These are phyloP conservation scores for Penicillium canariense DNA, from an alignment of 495 filamentous ascomycete species.

Conservation along the genomic window DNA sequence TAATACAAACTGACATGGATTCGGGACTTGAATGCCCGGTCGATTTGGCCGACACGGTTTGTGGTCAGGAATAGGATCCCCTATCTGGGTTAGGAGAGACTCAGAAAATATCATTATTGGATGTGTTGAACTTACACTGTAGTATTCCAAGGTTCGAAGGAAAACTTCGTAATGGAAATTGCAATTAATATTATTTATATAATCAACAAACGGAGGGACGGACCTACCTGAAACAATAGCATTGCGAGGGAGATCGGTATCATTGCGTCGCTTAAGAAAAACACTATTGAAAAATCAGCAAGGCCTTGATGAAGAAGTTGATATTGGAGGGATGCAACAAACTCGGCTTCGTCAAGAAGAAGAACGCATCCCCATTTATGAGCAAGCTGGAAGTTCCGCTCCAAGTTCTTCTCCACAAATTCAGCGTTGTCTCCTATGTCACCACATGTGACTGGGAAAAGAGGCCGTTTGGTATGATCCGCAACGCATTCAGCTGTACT, in stretches of 20 bases:
- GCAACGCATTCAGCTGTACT: constrained; percentile 55
- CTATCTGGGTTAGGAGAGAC: too few relatives aligned
- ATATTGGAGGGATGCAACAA: too few relatives aligned
- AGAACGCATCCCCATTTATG: constrained; percentile 52
- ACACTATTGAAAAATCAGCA: too few relatives aligned
- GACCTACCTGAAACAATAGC: too few relatives aligned
- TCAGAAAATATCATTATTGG: too few relatives aligned
- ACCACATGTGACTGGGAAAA: constrained; percentile 51
- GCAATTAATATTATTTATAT: too few relatives aligned
- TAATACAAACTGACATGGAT: constrained; percentile 42
- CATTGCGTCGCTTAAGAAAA: too few relatives aligned
- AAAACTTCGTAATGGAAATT: neutral
- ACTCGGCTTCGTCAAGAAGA: constrained; percentile 30
- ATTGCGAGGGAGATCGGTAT: neutral
- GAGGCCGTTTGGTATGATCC: constrained; percentile 48
- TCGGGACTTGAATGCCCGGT: constrained; percentile 52
- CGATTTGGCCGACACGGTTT: constrained; percentile 49
- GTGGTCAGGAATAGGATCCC: constrained; percentile 59
- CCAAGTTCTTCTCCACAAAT: constrained; percentile 48
- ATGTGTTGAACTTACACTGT: too few relatives aligned
- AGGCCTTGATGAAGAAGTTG: too few relatives aligned
- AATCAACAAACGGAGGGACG: too few relatives aligned
- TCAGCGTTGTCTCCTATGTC: constrained; percentile 49
- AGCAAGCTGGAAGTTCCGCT: constrained; percentile 46
- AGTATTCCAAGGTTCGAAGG: constrained; percentile 7